A percentile compares a stretch with the other conserved stretches of the same genome.
Conservation (phyloP, 352 stramenopile genomes). For the Globisporangium megalacanthum region DNA sequence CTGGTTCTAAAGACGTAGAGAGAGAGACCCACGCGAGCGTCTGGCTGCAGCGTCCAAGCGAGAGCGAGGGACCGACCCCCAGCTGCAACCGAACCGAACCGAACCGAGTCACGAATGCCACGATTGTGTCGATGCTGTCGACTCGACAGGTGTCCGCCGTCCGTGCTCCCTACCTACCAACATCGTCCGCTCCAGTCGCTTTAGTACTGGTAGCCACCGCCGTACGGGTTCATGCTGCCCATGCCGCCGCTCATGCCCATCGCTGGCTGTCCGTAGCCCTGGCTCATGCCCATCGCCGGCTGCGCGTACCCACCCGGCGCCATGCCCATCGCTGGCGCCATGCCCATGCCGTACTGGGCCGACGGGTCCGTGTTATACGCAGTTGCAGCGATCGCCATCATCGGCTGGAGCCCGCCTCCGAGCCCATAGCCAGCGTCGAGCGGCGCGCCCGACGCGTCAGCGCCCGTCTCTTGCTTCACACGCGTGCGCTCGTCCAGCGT, state of each 20-base stretch:
- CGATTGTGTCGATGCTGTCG: too few species aligned
- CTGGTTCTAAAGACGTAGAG: constrained; percentile 12
- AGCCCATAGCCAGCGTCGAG: constrained; percentile 74
- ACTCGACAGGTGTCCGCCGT: too few species aligned
- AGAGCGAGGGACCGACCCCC: too few species aligned
- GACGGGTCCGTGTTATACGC: constrained; percentile 77
- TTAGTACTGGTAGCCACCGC: constrained; percentile 41
- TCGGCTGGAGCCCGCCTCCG: constrained; percentile 69
- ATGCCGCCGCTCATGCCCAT: constrained; percentile 31
- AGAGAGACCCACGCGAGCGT: constrained; percentile 10
- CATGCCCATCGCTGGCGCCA: constrained; percentile 31
- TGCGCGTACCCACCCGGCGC: constrained; percentile 11
- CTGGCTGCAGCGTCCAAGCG: constrained; percentile 1
- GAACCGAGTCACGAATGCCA: too few species aligned
- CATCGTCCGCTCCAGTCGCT: neutral
- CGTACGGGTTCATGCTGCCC: constrained; percentile 41
- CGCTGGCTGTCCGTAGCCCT: constrained; percentile 42
- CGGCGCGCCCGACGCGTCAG: constrained; percentile 27
- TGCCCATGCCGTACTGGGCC: constrained; percentile 50
- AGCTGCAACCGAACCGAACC: too few species aligned
- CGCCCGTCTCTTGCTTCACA: constrained; percentile 67
- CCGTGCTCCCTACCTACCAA: neutral
- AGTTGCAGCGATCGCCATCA: constrained; percentile 77
- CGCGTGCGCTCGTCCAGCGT: constrained; percentile 88
- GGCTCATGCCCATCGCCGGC: constrained; percentile 33